These are phyloP conservation scores for Aspergillus tamarii DNA, from an alignment of 2,329 filamentous ascomycete species.

Conservation along the genomic window DNA sequence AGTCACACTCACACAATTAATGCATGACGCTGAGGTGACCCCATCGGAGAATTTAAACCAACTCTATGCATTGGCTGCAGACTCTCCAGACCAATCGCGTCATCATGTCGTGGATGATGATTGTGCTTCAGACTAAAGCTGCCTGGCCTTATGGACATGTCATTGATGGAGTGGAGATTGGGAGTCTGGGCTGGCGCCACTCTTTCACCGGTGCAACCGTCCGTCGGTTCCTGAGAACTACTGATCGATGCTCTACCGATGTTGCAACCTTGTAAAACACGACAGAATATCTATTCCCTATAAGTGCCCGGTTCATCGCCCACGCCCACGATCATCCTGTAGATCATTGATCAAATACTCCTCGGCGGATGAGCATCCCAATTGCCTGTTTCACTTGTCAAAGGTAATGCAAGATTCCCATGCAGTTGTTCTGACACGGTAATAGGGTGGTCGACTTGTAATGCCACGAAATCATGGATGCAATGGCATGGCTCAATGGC, in stretches of 20 bases:
- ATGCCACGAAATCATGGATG: neutral
- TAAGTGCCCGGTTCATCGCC: neutral
- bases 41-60: constrained; percentile 2
- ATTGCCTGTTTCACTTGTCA: neutral
- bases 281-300: neutral
- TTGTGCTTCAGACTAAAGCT: neutral
- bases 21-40: neutral
- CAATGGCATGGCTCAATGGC: neutral
- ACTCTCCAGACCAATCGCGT: neutral
- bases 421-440: neutral
- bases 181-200: neutral
- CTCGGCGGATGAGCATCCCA: neutral
- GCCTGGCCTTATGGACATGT: neutral
- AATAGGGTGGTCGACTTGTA: neutral
- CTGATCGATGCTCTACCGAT: neutral
- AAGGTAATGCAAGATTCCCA: neutral
- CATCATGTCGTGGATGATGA: neutral
- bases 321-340: neutral
- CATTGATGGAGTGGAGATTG: neutral
- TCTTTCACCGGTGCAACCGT: neutral
- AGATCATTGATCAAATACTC: neutral
- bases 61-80: neutral
- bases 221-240: neutral
- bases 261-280: neutral
- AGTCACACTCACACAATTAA: neutral